Evolutionary conservation across 768 basidiomycete species (phyloP).

Genomic region (Asterophora lycoperdoides): DNA sequence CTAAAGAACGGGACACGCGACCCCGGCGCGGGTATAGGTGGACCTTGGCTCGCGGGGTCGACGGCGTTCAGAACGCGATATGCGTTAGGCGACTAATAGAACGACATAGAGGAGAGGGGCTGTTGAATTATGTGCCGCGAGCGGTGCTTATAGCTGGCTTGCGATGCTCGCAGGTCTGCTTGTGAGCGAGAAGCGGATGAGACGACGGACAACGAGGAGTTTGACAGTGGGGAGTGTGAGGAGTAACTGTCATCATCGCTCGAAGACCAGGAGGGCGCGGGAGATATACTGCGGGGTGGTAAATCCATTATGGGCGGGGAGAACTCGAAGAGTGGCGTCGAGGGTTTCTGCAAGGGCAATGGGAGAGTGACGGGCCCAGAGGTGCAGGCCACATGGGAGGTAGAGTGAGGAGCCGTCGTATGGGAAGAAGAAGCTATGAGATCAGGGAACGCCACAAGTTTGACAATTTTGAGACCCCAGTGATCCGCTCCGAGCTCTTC

Average conservation of each 20-base stretch:
- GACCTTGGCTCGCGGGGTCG: conserved; percentile 7
- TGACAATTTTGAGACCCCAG: conserved; percentile 76
- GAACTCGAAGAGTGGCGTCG: conserved; percentile 11
- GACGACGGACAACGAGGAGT: conserved; percentile 30
- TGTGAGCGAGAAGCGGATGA: conserved; percentile 41
- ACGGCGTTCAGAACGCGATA: not conserved
- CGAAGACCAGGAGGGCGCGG: conserved; percentile 20
- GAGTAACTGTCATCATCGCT: conserved; percentile 56
- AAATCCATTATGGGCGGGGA: conserved; percentile 10
- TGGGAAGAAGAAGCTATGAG: conserved; percentile 42
- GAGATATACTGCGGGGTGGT: conserved; percentile 2
- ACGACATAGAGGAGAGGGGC: conserved; percentile 29
- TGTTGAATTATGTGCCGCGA: conserved; percentile 34
- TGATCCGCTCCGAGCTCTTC: conserved; percentile 60
- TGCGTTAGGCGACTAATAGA: conserved; percentile 23
- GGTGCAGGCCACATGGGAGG: not conserved
- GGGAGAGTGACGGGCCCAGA: conserved; percentile 1
- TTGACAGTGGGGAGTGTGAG: conserved; percentile 50
- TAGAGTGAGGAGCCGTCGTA: conserved; percentile 11
- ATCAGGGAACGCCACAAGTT: conserved; percentile 73
- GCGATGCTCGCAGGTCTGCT: conserved; percentile 33
- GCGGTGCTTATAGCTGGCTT: conserved; percentile 28
- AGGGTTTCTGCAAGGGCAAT: not conserved
- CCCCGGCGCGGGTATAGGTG: not conserved
- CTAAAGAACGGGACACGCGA: conserved; percentile 68